A percentile compares a stretch with the other conserved stretches of the same genome.
phyloP scores from a whole-genome alignment of 257 asterid genomes.

The Nicotiana undulata region DNA sequence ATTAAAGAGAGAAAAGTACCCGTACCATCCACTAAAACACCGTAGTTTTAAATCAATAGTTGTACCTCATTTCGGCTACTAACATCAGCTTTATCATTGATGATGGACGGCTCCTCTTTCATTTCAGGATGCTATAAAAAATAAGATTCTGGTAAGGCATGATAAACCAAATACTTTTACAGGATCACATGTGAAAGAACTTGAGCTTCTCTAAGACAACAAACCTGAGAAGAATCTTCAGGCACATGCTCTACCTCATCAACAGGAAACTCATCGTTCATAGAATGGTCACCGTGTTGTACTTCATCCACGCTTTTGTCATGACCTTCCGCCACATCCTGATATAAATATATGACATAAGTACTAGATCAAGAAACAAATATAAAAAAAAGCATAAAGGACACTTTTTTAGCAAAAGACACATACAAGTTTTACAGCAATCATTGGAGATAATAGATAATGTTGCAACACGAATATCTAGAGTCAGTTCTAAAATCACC shows the following conservation, averaged over 20 bases:
- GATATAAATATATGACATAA: constrained; percentile 10
- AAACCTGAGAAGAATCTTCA: constrained; percentile 39
- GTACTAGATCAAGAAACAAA: not conserved
- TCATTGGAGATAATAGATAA: not conserved
- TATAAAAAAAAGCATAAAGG: not conserved
- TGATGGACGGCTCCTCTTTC: constrained; percentile 25
- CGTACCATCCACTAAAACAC: too few relatives aligned
- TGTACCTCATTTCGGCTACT: constrained; percentile 45
- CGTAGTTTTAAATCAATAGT: constrained; percentile 4
- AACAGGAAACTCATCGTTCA: constrained; percentile 23
- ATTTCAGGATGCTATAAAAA: constrained; percentile 32
- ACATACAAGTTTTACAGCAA: not conserved
- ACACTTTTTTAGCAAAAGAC: not conserved
- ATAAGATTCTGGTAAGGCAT: not conserved
- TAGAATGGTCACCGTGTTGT: constrained; percentile 33
- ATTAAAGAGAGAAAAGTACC: too few relatives aligned
- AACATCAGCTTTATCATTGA: constrained; percentile 28
- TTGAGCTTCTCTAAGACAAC: not conserved
- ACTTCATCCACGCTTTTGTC: constrained; percentile 34
- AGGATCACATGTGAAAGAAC: too few relatives aligned
- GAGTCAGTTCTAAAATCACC: not conserved
- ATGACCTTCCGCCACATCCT: constrained; percentile 52
- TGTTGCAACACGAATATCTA: not conserved
- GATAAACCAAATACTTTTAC: too few relatives aligned
- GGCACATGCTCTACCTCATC: constrained; percentile 27